Percentiles rank a stretch among this genome's conserved stretches.
Conservation (phyloP, 31 red algal species). For the Odonthalia washingtoniensis region DNA sequence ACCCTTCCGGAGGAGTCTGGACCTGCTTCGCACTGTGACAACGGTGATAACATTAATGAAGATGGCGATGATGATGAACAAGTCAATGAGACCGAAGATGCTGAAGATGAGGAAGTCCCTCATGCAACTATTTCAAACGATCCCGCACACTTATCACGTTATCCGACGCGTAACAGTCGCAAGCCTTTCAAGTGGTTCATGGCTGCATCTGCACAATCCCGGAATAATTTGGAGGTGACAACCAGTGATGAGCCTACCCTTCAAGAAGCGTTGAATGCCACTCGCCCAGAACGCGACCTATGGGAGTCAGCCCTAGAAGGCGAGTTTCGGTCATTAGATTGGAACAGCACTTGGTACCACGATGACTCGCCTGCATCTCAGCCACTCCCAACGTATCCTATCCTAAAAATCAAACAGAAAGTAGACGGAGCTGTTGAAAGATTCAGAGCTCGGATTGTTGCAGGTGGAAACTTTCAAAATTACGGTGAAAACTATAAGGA, state of each 20-base stretch:
- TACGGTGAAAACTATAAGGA: neutral
- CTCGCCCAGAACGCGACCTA: neutral
- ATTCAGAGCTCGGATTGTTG: constrained; percentile 7
- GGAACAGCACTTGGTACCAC: neutral
- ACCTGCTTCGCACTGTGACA: neutral
- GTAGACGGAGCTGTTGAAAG: neutral
- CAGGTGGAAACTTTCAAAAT: neutral
- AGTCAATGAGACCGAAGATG: too few relatives aligned
- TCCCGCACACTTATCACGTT: neutral
- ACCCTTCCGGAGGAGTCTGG: too few relatives aligned
- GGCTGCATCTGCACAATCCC: neutral
- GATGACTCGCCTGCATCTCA: neutral
- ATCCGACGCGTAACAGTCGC: neutral
- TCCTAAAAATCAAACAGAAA: neutral
- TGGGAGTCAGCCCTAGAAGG: neutral
- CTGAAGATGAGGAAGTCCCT: neutral
- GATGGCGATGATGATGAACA: neutral
- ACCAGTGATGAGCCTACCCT: too few relatives aligned
- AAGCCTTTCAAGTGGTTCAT: neutral
- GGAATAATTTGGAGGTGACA: neutral
- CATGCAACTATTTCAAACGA: neutral
- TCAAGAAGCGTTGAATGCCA: neutral
- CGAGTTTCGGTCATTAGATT: neutral
- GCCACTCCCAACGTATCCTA: neutral
- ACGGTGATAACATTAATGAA: neutral